phyloP scores from a whole-genome alignment of 176 grass and related monocot genomes.

The Phyllostachys edulis region DNA sequence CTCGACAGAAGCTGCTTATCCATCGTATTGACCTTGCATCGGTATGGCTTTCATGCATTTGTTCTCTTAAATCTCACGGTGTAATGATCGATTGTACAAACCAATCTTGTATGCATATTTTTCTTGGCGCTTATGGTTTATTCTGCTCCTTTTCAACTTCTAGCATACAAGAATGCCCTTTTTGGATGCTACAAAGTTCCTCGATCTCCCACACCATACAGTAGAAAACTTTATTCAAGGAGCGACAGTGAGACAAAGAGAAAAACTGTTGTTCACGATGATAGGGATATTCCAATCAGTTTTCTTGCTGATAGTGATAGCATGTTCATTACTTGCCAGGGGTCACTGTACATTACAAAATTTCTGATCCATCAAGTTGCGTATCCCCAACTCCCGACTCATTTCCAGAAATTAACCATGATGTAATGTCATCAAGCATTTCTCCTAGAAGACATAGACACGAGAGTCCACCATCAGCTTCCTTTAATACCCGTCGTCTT shows the following conservation, averaged over 20 bases:
- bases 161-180: slow-evolving; percentile 56
- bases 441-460: slow-evolving; percentile 62
- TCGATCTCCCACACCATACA: slow-evolving; percentile 63
- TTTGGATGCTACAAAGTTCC: slow-evolving; percentile 62
- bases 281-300: slow-evolving; percentile 61
- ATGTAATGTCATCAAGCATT: slow-evolving; percentile 44
- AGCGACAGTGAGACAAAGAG: slow-evolving; percentile 72
- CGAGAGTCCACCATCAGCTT: slow-evolving; percentile 52
- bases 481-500: slow-evolving; percentile 46
- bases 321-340: slow-evolving; percentile 69
- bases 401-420: slow-evolving; percentile 35
- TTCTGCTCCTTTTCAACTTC: slow-evolving; percentile 44
- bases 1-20: slow-evolving; percentile 75
- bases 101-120: background rate
- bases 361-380: slow-evolving; percentile 37
- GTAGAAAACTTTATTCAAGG: slow-evolving; percentile 54
- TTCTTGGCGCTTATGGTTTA: background rate
- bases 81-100: background rate
- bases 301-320: slow-evolving; percentile 72
- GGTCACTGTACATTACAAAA: slow-evolving; percentile 68
- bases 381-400: slow-evolving; percentile 31
- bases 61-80: background rate
- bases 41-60: slow-evolving; percentile 36
- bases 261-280: slow-evolving; percentile 51
- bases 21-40: slow-evolving; percentile 80